These are phyloP conservation scores for Nemania diffusa DNA, from an alignment of 2,329 filamentous ascomycete species.

Conservation along the genomic window DNA sequence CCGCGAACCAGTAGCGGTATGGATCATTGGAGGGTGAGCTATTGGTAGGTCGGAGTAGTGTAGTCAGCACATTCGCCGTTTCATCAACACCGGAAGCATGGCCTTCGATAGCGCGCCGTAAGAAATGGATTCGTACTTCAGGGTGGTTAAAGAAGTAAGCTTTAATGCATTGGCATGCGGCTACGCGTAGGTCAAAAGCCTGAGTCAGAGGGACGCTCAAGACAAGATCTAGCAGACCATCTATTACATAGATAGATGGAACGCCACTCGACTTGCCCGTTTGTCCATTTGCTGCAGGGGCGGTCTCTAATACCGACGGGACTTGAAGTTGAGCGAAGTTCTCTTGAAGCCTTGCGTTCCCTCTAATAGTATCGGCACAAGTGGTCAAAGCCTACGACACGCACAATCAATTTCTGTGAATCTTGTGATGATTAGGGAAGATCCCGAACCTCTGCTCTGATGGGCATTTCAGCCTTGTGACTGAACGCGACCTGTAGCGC, in stretches of 20 bases:
- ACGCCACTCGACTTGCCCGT: constrained; percentile 59
- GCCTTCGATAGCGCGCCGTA: constrained; percentile 88
- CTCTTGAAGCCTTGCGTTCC: constrained; percentile 83
- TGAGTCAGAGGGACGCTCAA: constrained; percentile 73
- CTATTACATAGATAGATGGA: constrained; percentile 85
- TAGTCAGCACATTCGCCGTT: constrained; percentile 87
- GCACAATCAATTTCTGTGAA: constrained; percentile 42
- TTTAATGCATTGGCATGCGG: constrained; percentile 90
- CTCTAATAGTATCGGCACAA: constrained; percentile 88
- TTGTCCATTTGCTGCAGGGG: constrained; percentile 53
- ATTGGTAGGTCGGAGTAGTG: constrained; percentile 75
- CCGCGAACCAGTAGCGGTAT: constrained; percentile 90
- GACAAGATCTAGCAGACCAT: constrained; percentile 86
- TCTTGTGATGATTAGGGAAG: constrained; percentile 36
- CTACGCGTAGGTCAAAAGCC: constrained; percentile 82
- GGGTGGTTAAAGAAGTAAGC: constrained; percentile 88
- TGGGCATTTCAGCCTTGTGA: constrained; percentile 74
- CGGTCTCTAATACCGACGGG: constrained; percentile 62
- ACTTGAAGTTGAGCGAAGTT: constrained; percentile 89
- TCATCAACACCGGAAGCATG: constrained; percentile 81
- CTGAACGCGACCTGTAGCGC: constrained; percentile 86
- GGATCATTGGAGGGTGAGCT: constrained; percentile 76
- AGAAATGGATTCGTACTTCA: constrained; percentile 85
- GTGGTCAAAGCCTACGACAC: constrained; percentile 73
- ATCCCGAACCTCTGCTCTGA: constrained; percentile 74